Evolutionary conservation across 441 rosid species (phyloP), one percentile per base, ranked within the genome.

Genomic region (Mallotus japonicus): DNA sequence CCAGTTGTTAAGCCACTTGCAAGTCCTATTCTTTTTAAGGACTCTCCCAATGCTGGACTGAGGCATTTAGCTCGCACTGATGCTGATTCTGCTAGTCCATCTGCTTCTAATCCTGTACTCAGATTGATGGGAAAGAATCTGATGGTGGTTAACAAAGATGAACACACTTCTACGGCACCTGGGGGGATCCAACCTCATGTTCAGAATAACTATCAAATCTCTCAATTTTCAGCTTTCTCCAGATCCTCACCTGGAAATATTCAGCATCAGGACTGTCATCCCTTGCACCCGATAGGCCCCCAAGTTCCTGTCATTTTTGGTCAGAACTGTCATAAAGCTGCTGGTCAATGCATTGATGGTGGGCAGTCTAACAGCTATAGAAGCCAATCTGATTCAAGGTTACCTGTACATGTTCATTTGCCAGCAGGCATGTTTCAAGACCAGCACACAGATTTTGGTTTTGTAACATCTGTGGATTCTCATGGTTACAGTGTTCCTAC

Each of bases 101-200:
- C 97, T 71, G 78, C 81, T 60, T 81, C 91, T 42, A 90, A 89
- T 84, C 97, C 96, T 15, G 72, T 95, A 65, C 90, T 95, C 68
- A 86, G 99, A 84, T 80, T 95, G 79, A 95, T 95, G 99, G 99
- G 99, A 4, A 95, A 95, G 85, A 87, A 95, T 76, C 78, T 94
- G 78, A 83, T 92, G 91, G 93, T 95, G 79, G 86, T 95, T 68
- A 92, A 82, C 86, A 84, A 90, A 82, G 93, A 90, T 37, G 90
- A 86, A 59, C 87, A 86, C 69, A 76, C 82, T 42, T 72, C 85
- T 28, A 46, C 74, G 71, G 82, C 86, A 64, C 82, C 59, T 69
- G 67, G 73, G 63, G 85, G 70, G 70, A 73, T 70, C 59, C 92
- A 64, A 62, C 72, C 83, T 32, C 24, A 51, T 74, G 62, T 77